Conservation (phyloP, 2,329 filamentous ascomycete species). For the Dryadomyces quercus-mongolicae region DNA sequence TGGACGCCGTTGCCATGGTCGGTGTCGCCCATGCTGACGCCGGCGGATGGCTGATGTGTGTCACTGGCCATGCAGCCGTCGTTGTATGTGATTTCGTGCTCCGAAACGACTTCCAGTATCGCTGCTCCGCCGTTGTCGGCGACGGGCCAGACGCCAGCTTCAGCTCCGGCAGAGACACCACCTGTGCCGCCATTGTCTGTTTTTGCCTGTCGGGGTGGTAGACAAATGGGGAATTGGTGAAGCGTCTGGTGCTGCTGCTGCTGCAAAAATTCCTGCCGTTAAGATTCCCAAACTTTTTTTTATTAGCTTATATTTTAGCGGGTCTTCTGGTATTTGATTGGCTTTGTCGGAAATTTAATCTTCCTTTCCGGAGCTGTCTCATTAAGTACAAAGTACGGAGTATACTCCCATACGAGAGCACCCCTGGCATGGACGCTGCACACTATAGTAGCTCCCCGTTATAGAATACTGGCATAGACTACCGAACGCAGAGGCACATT, state of each 20-base stretch:
- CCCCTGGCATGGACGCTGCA: no score
- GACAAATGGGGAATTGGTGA: not conserved
- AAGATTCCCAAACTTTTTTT: not conserved
- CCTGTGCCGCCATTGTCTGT: constrained; percentile 65
- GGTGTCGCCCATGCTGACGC: constrained; percentile 32
- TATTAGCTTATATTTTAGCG: not conserved
- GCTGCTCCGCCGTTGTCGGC: constrained; percentile 79
- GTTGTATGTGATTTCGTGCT: constrained; percentile 84
- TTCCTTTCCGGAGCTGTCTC: not conserved
- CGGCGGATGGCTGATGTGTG: constrained; percentile 68
- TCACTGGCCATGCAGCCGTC: constrained; percentile 79
- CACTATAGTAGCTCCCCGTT: not conserved
- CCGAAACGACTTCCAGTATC: constrained; percentile 93
- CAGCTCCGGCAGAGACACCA: constrained; percentile 65
- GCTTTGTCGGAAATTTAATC: not conserved
- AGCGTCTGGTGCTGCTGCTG: not conserved
- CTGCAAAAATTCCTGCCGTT: not conserved
- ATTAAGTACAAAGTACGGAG: no score
- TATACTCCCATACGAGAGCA: no score
- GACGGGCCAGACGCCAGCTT: constrained; percentile 76
- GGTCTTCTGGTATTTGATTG: not conserved
- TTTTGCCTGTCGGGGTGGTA: not conserved
- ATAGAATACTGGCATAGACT: not conserved
- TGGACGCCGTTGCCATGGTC: constrained; percentile 25
- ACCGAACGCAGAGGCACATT: not conserved